Conservation (phyloP, 495 filamentous ascomycete genomes). For the Penicillium paradoxum region DNA sequence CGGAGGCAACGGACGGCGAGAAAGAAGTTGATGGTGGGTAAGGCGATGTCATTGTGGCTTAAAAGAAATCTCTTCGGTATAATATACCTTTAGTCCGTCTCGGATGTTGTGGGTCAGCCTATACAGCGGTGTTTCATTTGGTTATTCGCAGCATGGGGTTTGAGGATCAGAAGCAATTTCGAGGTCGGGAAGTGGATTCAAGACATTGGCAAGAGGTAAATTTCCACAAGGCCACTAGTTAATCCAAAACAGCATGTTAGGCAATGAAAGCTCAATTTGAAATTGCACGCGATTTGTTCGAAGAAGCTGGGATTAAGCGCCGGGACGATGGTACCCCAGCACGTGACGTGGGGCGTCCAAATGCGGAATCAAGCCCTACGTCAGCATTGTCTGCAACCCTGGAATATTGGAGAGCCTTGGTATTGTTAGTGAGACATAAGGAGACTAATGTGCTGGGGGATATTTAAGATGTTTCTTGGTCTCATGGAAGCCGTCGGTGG, state of each 20-base stretch:
- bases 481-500: too few relatives aligned
- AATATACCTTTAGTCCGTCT: neutral
- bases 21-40: conserved; percentile 12
- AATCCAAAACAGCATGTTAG: neutral
- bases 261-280: conserved; percentile 1
- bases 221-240: neutral
- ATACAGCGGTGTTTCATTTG: conserved; percentile 8
- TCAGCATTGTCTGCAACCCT: neutral
- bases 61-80: neutral
- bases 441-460: neutral
- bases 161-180: neutral
- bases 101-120: conserved; percentile 8
- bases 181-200: neutral
- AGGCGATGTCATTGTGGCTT: conserved; percentile 34
- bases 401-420: neutral
- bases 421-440: neutral
- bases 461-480: neutral
- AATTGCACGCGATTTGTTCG: conserved; percentile 14
- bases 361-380: conserved; percentile 19
- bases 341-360: conserved; percentile 24
- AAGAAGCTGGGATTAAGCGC: conserved; percentile 9
- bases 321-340: conserved; percentile 3
- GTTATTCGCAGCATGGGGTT: neutral
- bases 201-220: neutral
- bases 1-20: conserved; percentile 25